Conservation (phyloP, 345 rosid species). For the Lagerstroemia speciosa region DNA sequence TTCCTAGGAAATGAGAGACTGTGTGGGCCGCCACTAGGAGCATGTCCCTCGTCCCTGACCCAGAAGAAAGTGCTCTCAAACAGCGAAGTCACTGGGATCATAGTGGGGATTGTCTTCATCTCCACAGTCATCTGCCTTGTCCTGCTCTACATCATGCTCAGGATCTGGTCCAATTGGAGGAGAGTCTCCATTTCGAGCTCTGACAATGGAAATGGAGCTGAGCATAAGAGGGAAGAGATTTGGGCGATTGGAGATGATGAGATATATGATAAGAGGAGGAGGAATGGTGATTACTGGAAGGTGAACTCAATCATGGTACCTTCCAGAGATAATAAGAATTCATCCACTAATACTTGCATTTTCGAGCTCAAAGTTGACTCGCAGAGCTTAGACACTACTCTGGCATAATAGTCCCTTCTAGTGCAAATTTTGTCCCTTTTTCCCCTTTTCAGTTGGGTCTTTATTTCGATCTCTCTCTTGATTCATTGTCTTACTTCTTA, state of each 20-base stretch:
- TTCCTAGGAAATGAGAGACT: constrained; percentile 45
- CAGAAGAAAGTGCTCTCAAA: constrained; percentile 27
- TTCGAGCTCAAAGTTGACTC: constrained; percentile 32
- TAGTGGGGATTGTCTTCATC: constrained; percentile 46
- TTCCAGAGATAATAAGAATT: constrained; percentile 19
- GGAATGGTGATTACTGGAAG: constrained; percentile 32
- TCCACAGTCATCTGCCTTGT: constrained; percentile 48
- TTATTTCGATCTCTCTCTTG: background rate
- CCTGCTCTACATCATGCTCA: constrained; percentile 56
- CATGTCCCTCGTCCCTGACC: constrained; percentile 24
- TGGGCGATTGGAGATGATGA: constrained; percentile 27
- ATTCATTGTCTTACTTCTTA: background rate
- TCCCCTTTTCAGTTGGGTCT: background rate
- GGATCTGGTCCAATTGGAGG: constrained; percentile 62
- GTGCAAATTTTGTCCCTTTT: background rate
- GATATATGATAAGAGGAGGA: constrained; percentile 17
- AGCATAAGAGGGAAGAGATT: too few species aligned
- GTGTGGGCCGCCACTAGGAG: constrained; percentile 49
- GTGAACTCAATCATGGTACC: constrained; percentile 29
- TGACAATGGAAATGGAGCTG: constrained; percentile 15
- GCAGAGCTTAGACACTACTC: constrained; percentile 3
- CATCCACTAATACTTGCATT: constrained; percentile 25
- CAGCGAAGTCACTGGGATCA: constrained; percentile 32
- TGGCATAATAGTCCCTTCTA: constrained; percentile 11
- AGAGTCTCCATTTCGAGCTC: constrained; percentile 30